A percentile compares a stretch with the other conserved stretches of the same genome.
Evolutionary conservation across 140 eudicot species (phyloP).

Genomic region (Ambrosia hybrid): DNA sequence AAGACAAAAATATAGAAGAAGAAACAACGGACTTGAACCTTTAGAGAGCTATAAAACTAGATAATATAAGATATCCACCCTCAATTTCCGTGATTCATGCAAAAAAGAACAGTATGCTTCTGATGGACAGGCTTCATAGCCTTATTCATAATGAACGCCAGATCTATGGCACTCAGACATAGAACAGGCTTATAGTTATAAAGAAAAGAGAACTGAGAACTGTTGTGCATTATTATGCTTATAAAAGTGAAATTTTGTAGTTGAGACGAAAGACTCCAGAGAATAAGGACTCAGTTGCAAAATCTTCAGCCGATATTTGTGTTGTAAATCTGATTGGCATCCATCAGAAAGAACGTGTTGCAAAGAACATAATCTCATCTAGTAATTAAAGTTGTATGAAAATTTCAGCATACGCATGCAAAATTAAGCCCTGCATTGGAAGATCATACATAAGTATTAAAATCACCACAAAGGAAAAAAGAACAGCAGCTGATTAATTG

Average conservation of each 20-base stretch:
- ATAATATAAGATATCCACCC: conserved; percentile 45
- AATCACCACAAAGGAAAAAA: too few relatives aligned
- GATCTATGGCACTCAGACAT: conserved; percentile 27
- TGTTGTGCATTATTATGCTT: conserved; percentile 50
- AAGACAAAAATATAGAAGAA: conserved; percentile 34
- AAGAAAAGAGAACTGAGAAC: conserved; percentile 33
- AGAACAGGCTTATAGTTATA: conserved; percentile 24
- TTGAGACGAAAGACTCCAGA: conserved; percentile 36
- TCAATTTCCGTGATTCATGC: conserved; percentile 41
- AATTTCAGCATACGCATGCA: too few relatives aligned
- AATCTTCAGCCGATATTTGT: conserved; percentile 37
- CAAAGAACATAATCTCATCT: conserved; percentile 43
- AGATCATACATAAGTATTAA: too few relatives aligned
- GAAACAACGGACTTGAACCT: conserved; percentile 30
- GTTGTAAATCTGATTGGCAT: conserved; percentile 38
- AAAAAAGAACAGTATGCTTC: conserved; percentile 36
- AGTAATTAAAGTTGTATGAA: conserved; percentile 19
- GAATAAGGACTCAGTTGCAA: conserved; percentile 27
- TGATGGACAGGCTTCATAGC: conserved; percentile 51
- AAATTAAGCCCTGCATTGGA: too few relatives aligned
- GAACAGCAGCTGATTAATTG: too few relatives aligned
- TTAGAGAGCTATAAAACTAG: conserved; percentile 41
- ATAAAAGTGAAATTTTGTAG: conserved; percentile 22
- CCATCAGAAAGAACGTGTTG: conserved; percentile 39
- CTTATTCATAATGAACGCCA: conserved; percentile 43